phyloP scores from a whole-genome alignment of 2,329 filamentous ascomycete species.

The Aspergillus luchuensis region DNA sequence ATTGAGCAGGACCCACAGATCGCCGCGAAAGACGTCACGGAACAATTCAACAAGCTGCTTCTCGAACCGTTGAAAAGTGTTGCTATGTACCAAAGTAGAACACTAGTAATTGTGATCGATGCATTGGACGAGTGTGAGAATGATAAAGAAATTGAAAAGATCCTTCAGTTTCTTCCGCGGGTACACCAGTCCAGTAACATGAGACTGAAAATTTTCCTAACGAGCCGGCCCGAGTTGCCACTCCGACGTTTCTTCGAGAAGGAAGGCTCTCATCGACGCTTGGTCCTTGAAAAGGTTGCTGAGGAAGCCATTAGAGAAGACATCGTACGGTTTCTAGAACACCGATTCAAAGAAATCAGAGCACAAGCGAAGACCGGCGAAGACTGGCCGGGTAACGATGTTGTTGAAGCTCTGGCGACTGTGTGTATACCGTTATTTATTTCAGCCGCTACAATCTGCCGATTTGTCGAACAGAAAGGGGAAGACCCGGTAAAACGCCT shows the following conservation, averaged over 20 bases:
- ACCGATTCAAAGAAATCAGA: slow-evolving; percentile 19
- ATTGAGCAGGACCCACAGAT: slow-evolving; percentile 32
- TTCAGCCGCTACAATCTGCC: slow-evolving; percentile 21
- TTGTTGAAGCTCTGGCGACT: slow-evolving; percentile 8
- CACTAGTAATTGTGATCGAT: slow-evolving; percentile 29
- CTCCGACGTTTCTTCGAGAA: slow-evolving; percentile 17
- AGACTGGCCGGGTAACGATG: slow-evolving; percentile 16
- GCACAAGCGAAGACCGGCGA: slow-evolving; percentile 11
- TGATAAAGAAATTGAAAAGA: slow-evolving; percentile 21
- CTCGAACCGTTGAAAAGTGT: slow-evolving; percentile 24
- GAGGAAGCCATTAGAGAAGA: slow-evolving; percentile 25
- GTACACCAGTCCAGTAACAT: slow-evolving; percentile 17
- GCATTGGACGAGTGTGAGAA: slow-evolving; percentile 33
- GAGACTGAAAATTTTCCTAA: slow-evolving; percentile 28
- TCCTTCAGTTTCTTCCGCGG: slow-evolving; percentile 27
- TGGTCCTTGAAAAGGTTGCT: slow-evolving; percentile 29
- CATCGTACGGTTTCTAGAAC: slow-evolving; percentile 25
- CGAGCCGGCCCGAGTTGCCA: slow-evolving; percentile 33
- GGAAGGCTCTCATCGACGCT: slow-evolving; percentile 22
- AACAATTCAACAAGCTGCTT: slow-evolving; percentile 35
- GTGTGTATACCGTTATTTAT: slow-evolving; percentile 22
- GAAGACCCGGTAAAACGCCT: slow-evolving; percentile 19
- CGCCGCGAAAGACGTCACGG: slow-evolving; percentile 23
- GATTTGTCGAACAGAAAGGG: slow-evolving; percentile 12
- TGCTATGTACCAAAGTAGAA: slow-evolving; percentile 6